These are phyloP conservation scores for Theobroma cacao DNA, from an alignment of 345 rosid species.

Conservation along the genomic window DNA sequence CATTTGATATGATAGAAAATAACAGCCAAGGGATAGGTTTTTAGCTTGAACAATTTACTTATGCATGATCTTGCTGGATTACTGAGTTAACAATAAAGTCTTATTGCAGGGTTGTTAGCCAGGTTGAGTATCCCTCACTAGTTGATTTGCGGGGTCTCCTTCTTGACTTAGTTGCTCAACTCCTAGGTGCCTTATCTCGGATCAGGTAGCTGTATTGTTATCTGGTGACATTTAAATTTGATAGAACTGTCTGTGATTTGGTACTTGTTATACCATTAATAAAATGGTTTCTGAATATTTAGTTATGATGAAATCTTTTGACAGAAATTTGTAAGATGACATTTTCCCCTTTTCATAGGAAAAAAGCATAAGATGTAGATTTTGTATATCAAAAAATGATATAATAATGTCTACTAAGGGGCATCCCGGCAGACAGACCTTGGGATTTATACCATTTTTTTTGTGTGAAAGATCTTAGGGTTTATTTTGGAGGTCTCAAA, in stretches of 20 bases:
- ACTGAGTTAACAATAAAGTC: conserved; percentile 16
- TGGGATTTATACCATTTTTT: neutral
- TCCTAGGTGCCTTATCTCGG: conserved; percentile 94
- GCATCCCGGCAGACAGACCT: neutral
- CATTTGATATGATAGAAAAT: neutral
- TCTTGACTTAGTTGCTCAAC: conserved; percentile 95
- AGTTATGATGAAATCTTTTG: neutral
- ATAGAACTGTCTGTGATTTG: neutral
- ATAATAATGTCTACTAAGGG: neutral
- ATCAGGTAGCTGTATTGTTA: conserved; percentile 57
- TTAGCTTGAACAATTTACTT: conserved; percentile 1
- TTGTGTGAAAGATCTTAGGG: neutral
- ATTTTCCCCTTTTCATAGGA: neutral
- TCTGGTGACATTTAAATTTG: conserved; percentile 12
- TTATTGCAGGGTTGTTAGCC: conserved; percentile 87
- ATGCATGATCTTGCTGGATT: neutral
- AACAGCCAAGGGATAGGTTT: neutral
- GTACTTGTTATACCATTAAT: neutral
- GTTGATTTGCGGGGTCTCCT: conserved; percentile 97
- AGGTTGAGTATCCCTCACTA: conserved; percentile 94
- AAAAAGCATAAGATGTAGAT: neutral
- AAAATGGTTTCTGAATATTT: neutral
- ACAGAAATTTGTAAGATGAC: neutral
- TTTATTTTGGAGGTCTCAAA: neutral
- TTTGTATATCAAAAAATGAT: neutral